Evolutionary conservation across 2,329 filamentous ascomycete genomes (phyloP).

Genomic region (Botryotinia narcissicola): DNA sequence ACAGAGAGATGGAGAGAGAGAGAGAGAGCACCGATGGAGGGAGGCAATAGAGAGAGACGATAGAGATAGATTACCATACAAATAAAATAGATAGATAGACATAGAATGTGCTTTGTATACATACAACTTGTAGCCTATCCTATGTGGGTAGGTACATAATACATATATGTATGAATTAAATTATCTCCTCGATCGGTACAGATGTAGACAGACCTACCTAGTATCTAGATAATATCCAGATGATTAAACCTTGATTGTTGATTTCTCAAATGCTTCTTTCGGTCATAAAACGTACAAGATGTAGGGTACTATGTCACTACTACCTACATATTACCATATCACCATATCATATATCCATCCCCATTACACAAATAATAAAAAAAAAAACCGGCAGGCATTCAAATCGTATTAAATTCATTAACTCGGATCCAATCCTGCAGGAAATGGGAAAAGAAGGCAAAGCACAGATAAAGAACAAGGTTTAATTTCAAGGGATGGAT

Average conservation of each 20-base stretch:
- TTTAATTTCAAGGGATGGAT: not conserved
- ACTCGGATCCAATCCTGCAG: not conserved
- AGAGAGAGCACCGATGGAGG: too few species aligned
- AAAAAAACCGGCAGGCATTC: not conserved
- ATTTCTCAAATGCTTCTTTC: not conserved
- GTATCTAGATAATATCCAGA: not conserved
- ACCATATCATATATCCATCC: too few species aligned
- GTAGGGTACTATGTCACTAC: not conserved
- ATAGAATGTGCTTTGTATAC: not conserved
- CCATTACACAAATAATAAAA: not conserved
- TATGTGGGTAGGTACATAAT: not conserved
- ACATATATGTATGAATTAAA: not conserved
- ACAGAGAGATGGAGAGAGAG: not conserved
- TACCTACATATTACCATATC: too few species aligned
- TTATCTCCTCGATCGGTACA: not conserved
- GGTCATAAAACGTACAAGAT: not conserved
- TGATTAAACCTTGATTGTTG: not conserved
- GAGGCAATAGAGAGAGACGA: not conserved
- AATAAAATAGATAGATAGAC: not conserved
- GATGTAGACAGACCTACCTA: not conserved
- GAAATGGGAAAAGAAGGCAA: conserved; percentile 6
- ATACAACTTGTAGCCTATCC: not conserved
- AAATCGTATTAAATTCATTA: not conserved
- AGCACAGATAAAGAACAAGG: conserved; percentile 1
- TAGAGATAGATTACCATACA: not conserved